phyloP scores from a whole-genome alignment of 345 rosid species.

The Cardamine resedifolia region DNA sequence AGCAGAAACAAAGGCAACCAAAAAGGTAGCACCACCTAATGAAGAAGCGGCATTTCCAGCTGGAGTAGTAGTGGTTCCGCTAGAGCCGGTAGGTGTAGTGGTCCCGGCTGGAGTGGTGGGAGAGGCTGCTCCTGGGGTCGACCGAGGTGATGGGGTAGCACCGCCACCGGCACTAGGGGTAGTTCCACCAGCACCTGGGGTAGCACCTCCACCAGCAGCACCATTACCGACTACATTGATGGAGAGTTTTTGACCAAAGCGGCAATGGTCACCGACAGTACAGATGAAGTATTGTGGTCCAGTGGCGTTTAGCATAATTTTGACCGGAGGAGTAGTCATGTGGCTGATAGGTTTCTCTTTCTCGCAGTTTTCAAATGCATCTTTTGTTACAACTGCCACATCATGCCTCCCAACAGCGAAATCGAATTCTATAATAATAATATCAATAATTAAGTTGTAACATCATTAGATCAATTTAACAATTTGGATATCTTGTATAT shows the following conservation, averaged over 20 bases:
- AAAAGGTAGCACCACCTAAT: conserved; percentile 21
- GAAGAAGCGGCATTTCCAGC: conserved; percentile 33
- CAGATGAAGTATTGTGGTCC: conserved; percentile 56
- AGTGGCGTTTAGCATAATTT: conserved; percentile 40
- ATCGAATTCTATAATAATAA: conserved; percentile 46
- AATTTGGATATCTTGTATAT: background rate
- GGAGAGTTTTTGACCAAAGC: conserved; percentile 49
- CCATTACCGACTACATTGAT: conserved; percentile 39
- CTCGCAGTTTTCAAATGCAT: conserved; percentile 42
- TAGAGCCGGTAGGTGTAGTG: conserved; percentile 24
- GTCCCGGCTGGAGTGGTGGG: conserved; percentile 26
- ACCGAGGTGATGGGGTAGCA: conserved; percentile 2
- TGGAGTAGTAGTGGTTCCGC: conserved; percentile 23
- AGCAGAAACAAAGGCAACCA: conserved; percentile 30
- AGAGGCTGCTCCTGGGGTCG: conserved; percentile 14
- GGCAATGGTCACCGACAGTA: conserved; percentile 44
- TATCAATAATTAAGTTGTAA: background rate
- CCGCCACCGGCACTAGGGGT: background rate
- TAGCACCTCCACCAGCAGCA: no score
- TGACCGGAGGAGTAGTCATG: conserved; percentile 39
- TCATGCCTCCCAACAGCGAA: conserved; percentile 52
- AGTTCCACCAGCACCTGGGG: conserved; percentile 29
- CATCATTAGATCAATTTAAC: background rate
- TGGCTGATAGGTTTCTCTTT: conserved; percentile 33
- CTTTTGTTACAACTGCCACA: conserved; percentile 50